Evolutionary conservation across 78 protist species (phyloP), one percentile per base, ranked within the genome.

Genomic region (Capsaspora owczarzaki): DNA sequence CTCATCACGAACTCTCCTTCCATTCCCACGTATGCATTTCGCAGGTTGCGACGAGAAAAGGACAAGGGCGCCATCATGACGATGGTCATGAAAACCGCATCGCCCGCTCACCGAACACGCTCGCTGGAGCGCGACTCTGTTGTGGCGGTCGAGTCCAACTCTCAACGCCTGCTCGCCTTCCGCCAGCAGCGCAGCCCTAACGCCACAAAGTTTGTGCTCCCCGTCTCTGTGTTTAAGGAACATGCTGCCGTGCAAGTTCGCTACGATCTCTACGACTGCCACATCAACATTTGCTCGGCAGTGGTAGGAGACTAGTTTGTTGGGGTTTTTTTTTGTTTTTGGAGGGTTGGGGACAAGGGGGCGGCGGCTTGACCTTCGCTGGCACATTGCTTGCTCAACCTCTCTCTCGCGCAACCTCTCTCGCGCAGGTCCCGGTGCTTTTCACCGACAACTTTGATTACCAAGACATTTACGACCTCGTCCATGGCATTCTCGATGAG

Each of bases 401-500:
- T n/a, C n/a, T n/a, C n/a, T n/a, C n/a, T n/a, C n/a, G n/a, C n/a
- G n/a, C n/a, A n/a, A n/a, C n/a, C 25, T 42, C 43, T 14, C 31
- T 31, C 2, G 1, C 35, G 68, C 71, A 82, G 86, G 91, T 89
- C 22, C 79, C 88, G 29, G 46, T 83, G 43, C 75, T 78, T 25
- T 87, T 87, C 66, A 74, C 66, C 37, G 95, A 92, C 49, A 89
- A 89, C 69, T 92, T 92, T 33, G 95, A 91, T 71, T 88, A 66
- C 33, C 63, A 40, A 12, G 89, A 85, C 44, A 33, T 87, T n/a
- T 35, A 44, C 22, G 88, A 87, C 80, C 83, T 90, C 33, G 78
- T 90, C 33, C 89, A 79, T 19, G 88, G 86, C 33, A 70, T 89
- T 22, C 74, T 91, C 60, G 31, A 53, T 0, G 40, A 81, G 33